phyloP scores from a whole-genome alignment of 495 filamentous ascomycete genomes.

The Penicillium riverlandense region DNA sequence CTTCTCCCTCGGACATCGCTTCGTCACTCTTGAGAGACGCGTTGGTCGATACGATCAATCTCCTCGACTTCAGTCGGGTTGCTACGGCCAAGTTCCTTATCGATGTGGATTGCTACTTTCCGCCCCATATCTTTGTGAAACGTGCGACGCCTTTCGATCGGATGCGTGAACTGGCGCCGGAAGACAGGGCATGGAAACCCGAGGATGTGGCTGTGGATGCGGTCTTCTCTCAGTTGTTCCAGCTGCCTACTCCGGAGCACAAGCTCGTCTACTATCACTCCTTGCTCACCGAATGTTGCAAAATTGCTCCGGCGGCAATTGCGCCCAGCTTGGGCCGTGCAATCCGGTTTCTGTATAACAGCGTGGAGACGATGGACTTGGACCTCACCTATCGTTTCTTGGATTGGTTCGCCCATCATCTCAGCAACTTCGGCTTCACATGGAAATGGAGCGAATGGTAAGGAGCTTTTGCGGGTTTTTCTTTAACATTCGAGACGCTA shows the following conservation, averaged over 20 bases:
- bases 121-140: conserved; percentile 80
- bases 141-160: conserved; percentile 87
- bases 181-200: conserved; percentile 85
- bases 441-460: conserved; percentile 99
- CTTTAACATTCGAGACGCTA: background rate
- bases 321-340: conserved; percentile 92
- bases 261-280: conserved; percentile 96
- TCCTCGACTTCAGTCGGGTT: conserved; percentile 86
- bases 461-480: conserved; percentile 9
- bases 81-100: conserved; percentile 82
- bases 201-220: conserved; percentile 97
- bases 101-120: conserved; percentile 91
- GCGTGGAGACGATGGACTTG: conserved; percentile 71
- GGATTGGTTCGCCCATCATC: conserved; percentile 96
- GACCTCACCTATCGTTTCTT: conserved; percentile 83
- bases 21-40: conserved; percentile 77
- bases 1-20: conserved; percentile 64
- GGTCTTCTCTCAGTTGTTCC: conserved; percentile 89
- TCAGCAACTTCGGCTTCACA: conserved; percentile 98
- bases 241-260: conserved; percentile 80
- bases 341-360: conserved; percentile 83
- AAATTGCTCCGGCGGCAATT: conserved; percentile 89
- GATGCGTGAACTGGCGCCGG: conserved; percentile 59
- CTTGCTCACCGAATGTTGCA: conserved; percentile 89
- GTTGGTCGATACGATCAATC: conserved; percentile 88